phyloP scores from a whole-genome alignment of 257 asterid species.

The Capsicum rhomboideum region DNA sequence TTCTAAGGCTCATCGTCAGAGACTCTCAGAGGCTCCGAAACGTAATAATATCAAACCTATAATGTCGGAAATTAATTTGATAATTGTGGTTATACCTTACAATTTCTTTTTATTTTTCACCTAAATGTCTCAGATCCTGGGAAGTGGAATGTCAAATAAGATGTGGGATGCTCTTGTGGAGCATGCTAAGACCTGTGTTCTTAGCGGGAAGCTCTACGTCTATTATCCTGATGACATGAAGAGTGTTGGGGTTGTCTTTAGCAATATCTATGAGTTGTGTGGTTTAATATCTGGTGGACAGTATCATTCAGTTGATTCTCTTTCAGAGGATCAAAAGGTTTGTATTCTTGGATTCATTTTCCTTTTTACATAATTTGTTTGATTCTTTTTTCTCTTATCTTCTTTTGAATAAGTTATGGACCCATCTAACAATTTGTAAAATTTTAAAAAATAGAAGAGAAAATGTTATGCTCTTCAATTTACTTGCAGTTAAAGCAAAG shows the following conservation, averaged over 20 bases:
- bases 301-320: constrained; percentile 65
- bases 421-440: neutral
- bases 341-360: constrained; percentile 14
- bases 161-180: constrained; percentile 97
- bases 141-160: constrained; percentile 96
- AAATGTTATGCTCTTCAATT: neutral
- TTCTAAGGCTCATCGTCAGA: constrained; percentile 57
- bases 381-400: neutral
- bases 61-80: neutral
- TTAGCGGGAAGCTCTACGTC: constrained; percentile 76
- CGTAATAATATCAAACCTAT: constrained; percentile 36
- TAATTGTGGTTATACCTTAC: neutral
- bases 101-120: neutral
- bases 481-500: neutral
- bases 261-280: constrained; percentile 65
- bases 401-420: neutral
- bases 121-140: constrained; percentile 55
- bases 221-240: constrained; percentile 82
- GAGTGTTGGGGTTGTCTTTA: constrained; percentile 73
- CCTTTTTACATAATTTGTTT: neutral
- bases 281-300: constrained; percentile 78
- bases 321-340: constrained; percentile 81
- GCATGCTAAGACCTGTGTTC: constrained; percentile 87
- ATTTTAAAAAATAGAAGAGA: neutral
- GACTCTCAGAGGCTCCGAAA: constrained; percentile 80